Base-by-base conservation (phyloP, 495 filamentous ascomycete genomes). In the Xylona heveae region DNA sequence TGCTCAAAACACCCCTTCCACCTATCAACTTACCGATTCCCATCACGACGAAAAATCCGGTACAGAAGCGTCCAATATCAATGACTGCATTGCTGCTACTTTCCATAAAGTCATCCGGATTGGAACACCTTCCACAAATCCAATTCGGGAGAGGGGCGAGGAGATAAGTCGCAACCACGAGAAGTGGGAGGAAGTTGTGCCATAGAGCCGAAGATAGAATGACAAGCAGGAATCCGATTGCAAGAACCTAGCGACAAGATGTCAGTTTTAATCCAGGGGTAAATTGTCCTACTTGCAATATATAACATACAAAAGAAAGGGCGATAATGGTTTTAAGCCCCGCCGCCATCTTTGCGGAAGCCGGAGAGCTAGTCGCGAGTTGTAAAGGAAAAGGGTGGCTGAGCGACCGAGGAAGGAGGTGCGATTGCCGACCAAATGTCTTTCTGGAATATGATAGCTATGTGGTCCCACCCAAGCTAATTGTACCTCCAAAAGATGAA, bases 301-400 rank as follows among this genome's bases (percentile, higher is more conserved):
- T 39, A 7, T 27, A 40, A 42, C 68, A 24, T 66, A 83, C 90
- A 58, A 97, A 97, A 43, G 88, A 94, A 44, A 97, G 81, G 32
- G 75, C 79, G 56, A 97, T 95, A 59, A 97, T 97, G 44, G 90
- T 97, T 57, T 91, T 92, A 40, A 95, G 71, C 50, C 88, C 85
- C 43, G 82, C 77, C 44, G 74, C 73, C 80, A 12, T 74, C n/a
- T n/a, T n/a, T n/a, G n/a, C n/a, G n/a, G n/a, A n/a, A n/a, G n/a
- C n/a, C n/a, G n/a, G n/a, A n/a, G n/a, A n/a, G n/a, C n/a, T n/a
- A n/a, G n/a, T n/a, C n/a, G n/a, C n/a, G n/a, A n/a, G n/a, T n/a
- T n/a, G n/a, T n/a, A n/a, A n/a, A n/a, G n/a, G n/a, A n/a, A n/a
- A n/a, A n/a, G n/a, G n/a, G n/a, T n/a, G 23, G 13, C 23, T 25